Evolutionary conservation across 1,284 basidiomycete species (phyloP).

Genomic region (Leccinum variabile): DNA sequence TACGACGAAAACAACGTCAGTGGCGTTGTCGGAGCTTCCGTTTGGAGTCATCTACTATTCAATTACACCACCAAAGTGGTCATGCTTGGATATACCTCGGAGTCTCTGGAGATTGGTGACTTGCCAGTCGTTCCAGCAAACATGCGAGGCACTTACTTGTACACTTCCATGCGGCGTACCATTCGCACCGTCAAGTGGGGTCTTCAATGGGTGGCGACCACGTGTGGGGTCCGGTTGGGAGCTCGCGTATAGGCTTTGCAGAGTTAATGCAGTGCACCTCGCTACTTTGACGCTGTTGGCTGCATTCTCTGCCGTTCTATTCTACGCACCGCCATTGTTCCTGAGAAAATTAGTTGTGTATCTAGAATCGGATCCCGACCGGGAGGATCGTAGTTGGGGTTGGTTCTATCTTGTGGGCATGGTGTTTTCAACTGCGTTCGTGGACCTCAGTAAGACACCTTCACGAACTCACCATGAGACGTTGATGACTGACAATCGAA

Average conservation of each 20-base stretch:
- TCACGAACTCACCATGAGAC: background rate
- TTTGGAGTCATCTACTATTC: slow-evolving; percentile 50
- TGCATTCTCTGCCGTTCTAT: slow-evolving; percentile 60
- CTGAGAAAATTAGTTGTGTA: slow-evolving; percentile 70
- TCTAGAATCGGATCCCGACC: slow-evolving; percentile 61
- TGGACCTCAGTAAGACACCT: slow-evolving; percentile 53
- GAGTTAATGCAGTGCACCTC: slow-evolving; percentile 50
- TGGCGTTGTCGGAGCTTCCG: slow-evolving; percentile 48
- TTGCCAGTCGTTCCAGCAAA: slow-evolving; percentile 73
- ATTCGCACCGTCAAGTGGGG: slow-evolving; percentile 40
- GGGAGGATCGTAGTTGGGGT: slow-evolving; percentile 64
- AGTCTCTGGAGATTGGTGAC: slow-evolving; percentile 81
- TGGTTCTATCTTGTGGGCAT: slow-evolving; percentile 73
- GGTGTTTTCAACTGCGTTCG: slow-evolving; percentile 61
- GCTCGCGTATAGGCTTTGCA: slow-evolving; percentile 57
- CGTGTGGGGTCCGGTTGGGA: slow-evolving; percentile 59
- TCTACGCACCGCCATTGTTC: slow-evolving; percentile 81
- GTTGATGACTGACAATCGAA: slow-evolving; percentile 9
- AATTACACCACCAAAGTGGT: slow-evolving; percentile 84
- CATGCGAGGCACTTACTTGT: slow-evolving; percentile 68
- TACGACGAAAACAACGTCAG: slow-evolving; percentile 64
- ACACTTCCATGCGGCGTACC: slow-evolving; percentile 34
- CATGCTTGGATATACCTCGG: slow-evolving; percentile 71
- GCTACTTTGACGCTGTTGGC: slow-evolving; percentile 56
- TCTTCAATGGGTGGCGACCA: slow-evolving; percentile 39